phyloP scores from a whole-genome alignment of 2,329 filamentous ascomycete species.

The Trichoderma pleuroti region DNA sequence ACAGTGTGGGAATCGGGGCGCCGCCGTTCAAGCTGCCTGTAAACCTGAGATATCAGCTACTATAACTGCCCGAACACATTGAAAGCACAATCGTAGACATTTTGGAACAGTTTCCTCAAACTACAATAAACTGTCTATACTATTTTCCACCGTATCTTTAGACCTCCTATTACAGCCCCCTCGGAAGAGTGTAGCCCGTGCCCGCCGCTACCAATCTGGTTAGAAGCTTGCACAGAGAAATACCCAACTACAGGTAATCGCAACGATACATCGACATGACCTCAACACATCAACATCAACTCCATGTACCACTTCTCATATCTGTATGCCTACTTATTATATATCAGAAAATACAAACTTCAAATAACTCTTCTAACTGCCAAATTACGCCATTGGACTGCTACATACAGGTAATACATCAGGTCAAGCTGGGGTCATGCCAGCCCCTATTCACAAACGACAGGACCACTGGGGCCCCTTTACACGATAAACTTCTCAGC shows the following conservation, averaged over 20 bases:
- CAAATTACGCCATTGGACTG: too few relatives aligned
- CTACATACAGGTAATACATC: too few relatives aligned
- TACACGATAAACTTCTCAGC: background rate
- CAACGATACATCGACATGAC: too few relatives aligned
- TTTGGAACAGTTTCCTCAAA: background rate
- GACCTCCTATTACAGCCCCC: background rate
- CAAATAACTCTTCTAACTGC: too few relatives aligned
- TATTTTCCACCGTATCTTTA: background rate
- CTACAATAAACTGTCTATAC: background rate
- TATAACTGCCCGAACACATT: background rate
- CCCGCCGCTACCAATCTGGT: background rate
- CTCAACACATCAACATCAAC: too few relatives aligned
- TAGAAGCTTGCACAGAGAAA: too few relatives aligned
- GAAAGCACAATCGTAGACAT: background rate
- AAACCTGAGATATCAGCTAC: too few relatives aligned
- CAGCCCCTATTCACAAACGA: background rate
- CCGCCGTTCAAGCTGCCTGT: background rate
- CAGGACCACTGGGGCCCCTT: background rate
- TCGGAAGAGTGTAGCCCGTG: background rate
- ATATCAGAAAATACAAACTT: too few relatives aligned
- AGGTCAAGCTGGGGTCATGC: too few relatives aligned
- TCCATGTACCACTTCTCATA: too few relatives aligned
- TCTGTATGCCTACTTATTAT: too few relatives aligned
- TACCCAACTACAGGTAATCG: too few relatives aligned
- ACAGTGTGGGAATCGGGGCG: background rate